A percentile compares a stretch with the other conserved stretches of the same genome.
Conservation (phyloP, 352 stramenopile species). For the Phytophthora cactorum region DNA sequence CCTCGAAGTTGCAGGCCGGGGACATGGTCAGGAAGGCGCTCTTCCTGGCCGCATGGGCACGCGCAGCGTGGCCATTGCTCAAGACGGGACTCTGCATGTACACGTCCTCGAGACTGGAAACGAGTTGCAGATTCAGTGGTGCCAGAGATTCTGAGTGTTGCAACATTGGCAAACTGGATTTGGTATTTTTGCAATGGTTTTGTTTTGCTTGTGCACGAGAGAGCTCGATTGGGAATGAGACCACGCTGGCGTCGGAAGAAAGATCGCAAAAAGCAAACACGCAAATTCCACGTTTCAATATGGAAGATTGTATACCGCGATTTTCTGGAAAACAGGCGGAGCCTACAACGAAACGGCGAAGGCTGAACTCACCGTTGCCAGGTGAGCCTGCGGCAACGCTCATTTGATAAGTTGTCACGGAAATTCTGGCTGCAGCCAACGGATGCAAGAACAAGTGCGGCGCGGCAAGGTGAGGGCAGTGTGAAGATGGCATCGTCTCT, state of each 20-base stretch:
- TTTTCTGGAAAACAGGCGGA: constrained; percentile 16
- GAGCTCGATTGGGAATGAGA: constrained; percentile 32
- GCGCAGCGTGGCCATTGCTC: constrained; percentile 29
- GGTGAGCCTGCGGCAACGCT: constrained; percentile 12
- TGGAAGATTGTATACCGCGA: constrained; percentile 14
- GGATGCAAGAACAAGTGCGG: constrained; percentile 13
- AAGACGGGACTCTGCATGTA: constrained; percentile 41
- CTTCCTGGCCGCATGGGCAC: constrained; percentile 45
- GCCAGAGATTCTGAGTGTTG: constrained; percentile 27
- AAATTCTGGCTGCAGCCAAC: constrained; percentile 9
- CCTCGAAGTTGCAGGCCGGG: constrained; percentile 72
- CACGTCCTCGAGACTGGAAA: constrained; percentile 39
- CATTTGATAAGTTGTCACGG: constrained; percentile 1
- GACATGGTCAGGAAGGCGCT: constrained; percentile 58
- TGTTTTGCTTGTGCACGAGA: constrained; percentile 19
- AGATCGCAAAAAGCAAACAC: constrained; percentile 38
- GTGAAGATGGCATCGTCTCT: neutral
- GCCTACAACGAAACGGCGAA: constrained; percentile 13
- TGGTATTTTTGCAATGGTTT: neutral
- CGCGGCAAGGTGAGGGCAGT: neutral
- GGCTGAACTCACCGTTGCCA: constrained; percentile 22
- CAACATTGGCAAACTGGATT: constrained; percentile 18
- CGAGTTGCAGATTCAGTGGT: constrained; percentile 41
- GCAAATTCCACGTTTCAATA: constrained; percentile 12
- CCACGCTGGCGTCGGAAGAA: constrained; percentile 12